phyloP scores from a whole-genome alignment of 495 filamentous ascomycete species.

The Aspergillus kassunensis region DNA sequence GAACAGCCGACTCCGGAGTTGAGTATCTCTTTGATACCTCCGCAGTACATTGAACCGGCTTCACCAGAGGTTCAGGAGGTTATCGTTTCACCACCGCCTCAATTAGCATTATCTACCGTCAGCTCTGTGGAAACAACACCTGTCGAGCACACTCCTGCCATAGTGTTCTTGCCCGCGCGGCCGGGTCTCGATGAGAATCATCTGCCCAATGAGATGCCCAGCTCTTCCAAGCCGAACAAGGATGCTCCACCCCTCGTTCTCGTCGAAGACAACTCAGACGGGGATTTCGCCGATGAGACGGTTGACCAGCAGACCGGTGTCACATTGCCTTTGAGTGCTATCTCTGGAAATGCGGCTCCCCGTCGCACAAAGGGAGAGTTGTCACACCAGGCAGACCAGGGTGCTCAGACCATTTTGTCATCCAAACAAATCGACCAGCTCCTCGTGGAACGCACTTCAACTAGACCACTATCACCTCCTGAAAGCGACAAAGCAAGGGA shows the following conservation, averaged over 20 bases:
- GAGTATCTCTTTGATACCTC: constrained; percentile 30
- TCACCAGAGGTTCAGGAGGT: constrained; percentile 19
- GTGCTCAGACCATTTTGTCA: constrained; percentile 70
- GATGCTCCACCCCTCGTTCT: constrained; percentile 29
- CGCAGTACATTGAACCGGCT: constrained; percentile 36
- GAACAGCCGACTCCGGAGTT: constrained; percentile 29
- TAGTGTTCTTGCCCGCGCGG: constrained; percentile 17
- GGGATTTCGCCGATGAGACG: constrained; percentile 32
- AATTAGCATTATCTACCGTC: constrained; percentile 37
- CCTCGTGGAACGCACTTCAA: constrained; percentile 44
- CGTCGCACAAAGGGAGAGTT: constrained; percentile 24
- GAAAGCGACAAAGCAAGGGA: constrained; percentile 32
- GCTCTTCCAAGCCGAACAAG: constrained; percentile 17
- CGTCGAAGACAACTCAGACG: constrained; percentile 53
- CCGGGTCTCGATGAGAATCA: constrained; percentile 16
- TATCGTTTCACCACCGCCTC: constrained; percentile 9
- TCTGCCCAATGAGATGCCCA: constrained; percentile 1
- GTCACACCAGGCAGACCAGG: constrained; percentile 58
- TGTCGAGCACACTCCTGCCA: constrained; percentile 8
- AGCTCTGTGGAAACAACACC: constrained; percentile 41
- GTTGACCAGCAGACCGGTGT: constrained; percentile 40
- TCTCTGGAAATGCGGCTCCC: constrained; percentile 42
- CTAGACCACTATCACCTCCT: constrained; percentile 30
- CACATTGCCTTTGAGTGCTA: constrained; percentile 38
- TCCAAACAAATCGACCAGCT: constrained; percentile 67